These are phyloP conservation scores for Xylona heveae DNA, from an alignment of 495 filamentous ascomycete species.

Conservation along the genomic window DNA sequence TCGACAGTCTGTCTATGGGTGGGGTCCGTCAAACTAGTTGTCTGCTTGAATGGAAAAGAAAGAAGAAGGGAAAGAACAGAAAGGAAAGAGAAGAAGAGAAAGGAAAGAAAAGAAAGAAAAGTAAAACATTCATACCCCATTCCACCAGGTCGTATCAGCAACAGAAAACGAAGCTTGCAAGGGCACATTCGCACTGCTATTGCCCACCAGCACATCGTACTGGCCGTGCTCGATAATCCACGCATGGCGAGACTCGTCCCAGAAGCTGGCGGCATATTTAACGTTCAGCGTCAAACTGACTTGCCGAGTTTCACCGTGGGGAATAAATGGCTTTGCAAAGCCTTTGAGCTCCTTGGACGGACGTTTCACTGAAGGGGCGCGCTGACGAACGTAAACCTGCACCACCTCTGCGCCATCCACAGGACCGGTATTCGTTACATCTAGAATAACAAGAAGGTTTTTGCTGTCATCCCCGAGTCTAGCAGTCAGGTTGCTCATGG, in stretches of 20 bases:
- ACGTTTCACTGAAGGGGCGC: conserved; percentile 22
- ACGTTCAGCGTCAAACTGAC: conserved; percentile 47
- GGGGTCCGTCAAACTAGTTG: too few relatives aligned
- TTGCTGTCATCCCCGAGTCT: too few relatives aligned
- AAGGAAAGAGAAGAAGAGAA: too few relatives aligned
- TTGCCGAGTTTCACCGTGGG: conserved; percentile 44
- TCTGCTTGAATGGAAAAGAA: too few relatives aligned
- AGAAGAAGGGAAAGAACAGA: too few relatives aligned
- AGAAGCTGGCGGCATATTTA: conserved; percentile 60
- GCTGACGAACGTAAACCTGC: conserved; percentile 46
- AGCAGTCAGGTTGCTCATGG: conserved; percentile 38
- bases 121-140: too few relatives aligned
- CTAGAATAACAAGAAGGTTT: conserved; percentile 32
- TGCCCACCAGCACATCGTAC: conserved; percentile 40
- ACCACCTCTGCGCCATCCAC: conserved; percentile 52
- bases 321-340: conserved; percentile 55
- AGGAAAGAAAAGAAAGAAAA: too few relatives aligned
- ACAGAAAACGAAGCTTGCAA: too few relatives aligned
- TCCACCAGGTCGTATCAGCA: too few relatives aligned
- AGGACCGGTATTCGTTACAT: conserved; percentile 45
- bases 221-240: conserved; percentile 65
- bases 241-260: conserved; percentile 41
- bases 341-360: conserved; percentile 62
- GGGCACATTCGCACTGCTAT: conserved; percentile 23
- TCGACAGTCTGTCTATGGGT: too few relatives aligned